Percentiles rank a stretch among this genome's conserved stretches.
Conservation (phyloP, 768 basidiomycete genomes). For the Naganishia onofrii region DNA sequence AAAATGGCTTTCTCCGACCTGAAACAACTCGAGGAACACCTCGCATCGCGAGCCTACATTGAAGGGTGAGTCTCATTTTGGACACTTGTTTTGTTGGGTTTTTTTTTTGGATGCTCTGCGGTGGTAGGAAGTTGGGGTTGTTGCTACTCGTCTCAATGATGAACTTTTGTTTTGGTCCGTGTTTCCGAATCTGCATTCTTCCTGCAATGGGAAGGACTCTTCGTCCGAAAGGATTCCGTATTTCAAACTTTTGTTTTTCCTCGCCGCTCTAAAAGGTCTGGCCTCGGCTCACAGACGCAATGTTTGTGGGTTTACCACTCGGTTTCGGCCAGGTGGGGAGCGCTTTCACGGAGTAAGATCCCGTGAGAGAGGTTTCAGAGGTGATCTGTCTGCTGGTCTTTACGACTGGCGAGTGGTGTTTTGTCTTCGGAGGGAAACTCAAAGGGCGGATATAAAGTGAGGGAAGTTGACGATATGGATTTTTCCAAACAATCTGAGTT, state of each 20-base stretch:
- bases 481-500: slow-evolving; percentile 52
- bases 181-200: slow-evolving; percentile 48
- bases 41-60: slow-evolving; percentile 59
- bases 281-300: slow-evolving; percentile 25
- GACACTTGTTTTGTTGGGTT: not conserved
- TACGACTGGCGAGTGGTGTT: slow-evolving; percentile 21
- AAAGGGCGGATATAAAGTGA: slow-evolving; percentile 24
- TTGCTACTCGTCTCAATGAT: slow-evolving; percentile 37
- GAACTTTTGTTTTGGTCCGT: slow-evolving; percentile 54
- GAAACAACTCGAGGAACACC: slow-evolving; percentile 74
- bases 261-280: slow-evolving; percentile 20
- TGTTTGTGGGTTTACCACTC: slow-evolving; percentile 19
- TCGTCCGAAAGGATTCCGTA: slow-evolving; percentile 26
- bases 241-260: slow-evolving; percentile 18
- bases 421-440: slow-evolving; percentile 22
- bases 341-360: slow-evolving; percentile 51
- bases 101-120: not conserved
- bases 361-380: slow-evolving; percentile 45
- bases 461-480: slow-evolving; percentile 40
- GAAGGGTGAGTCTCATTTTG: slow-evolving; percentile 45
- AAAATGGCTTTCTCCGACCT: slow-evolving; percentile 51
- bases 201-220: slow-evolving; percentile 27
- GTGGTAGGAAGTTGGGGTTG: not conserved
- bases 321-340: slow-evolving; percentile 15
- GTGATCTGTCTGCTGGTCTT: slow-evolving; percentile 25